Evolutionary conservation across 2,329 filamentous ascomycete genomes (phyloP), one percentile per base, ranked within the genome.

Genomic region (Aureobasidium vineae): DNA sequence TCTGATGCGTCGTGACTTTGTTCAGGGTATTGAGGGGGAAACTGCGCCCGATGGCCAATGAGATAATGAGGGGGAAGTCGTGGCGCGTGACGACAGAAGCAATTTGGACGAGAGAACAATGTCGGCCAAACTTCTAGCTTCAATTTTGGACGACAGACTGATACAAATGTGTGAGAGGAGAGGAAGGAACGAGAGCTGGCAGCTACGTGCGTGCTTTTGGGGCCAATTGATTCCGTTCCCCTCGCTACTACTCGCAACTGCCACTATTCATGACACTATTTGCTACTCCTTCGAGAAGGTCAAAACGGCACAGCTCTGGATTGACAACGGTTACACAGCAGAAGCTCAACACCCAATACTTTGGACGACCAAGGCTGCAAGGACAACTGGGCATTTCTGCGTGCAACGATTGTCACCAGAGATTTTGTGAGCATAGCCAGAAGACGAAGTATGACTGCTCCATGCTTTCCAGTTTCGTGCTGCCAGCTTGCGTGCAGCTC

Each of bases 201-300:
- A 54, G 49, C 49, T 26, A 45, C 36, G 33, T 54, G 49, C 47
- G 33, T 54, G 49, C 47, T 64, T 64, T 64, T 64, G 61, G 33
- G 38, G 61, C 61, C 38, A 53, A 45, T 53, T 33, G 61, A 45
- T 26, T 26, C 54, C 45, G 49, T 64, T 54, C 28, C 47, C 60
- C 45, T 63, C 61, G 61, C 61, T 64, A 64, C 49, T 64, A 49
- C 49, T 53, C 49, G 36, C 61, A 64, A 64, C 61, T 64, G 61
- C 61, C 61, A 64, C 61, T 64, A 63, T 52, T 52, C 45, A 40
- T 38, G 45, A 21, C 60, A 41, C 60, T 63, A 64, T 64, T 64
- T 53, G 61, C 61, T 64, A 33, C 61, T 64, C 40, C 43, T 54
- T 53, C 47, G 38, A 64, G 49, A 64, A 54, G 47, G 36, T 16